Base-by-base conservation (phyloP, 768 basidiomycete genomes). In the Hemileccinum impolitum region DNA sequence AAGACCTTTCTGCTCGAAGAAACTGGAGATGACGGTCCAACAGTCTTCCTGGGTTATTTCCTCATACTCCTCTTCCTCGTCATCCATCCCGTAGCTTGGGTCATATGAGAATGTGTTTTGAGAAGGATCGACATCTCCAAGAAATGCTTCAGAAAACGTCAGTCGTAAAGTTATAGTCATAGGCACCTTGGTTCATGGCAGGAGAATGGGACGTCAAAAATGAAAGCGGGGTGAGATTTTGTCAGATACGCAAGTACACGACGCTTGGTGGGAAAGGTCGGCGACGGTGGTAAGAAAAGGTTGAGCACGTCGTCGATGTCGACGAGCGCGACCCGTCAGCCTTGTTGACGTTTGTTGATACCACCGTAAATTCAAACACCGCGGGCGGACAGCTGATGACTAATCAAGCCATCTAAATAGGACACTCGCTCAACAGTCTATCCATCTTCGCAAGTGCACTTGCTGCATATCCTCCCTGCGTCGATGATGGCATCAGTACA, bases 1-100 rank as follows among this genome's bases (percentile, higher is more conserved):
- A 52, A 99, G 86, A 71, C 95, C 95, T 69, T 95, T 96, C 67
- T 93, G 90, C 54, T 92, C 87, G 68, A 99, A 98, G 75, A 95
- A 99, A 61, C 90, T 85, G 54, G 90, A 87, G 60, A 98, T 97
- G 64, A 99, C 87, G 35, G 87, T 84, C 92, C 92, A 95, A 67
- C 92, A 93, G 62, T 93, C 91, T 67, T 94, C 91, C 61, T 92
- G 91, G 0, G 90, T 90, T 67, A 93, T 87, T 62, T 89, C 85
- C 61, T 86, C 86, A 52, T 79, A 79, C n/a, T 76, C 75, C 28
- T 77, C 70, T 45, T 75, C 72, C 36, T 70, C 70, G 37, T 84
- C 81, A 18, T 84, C 81, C 65, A 73, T 72, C 30, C 70, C 79
- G 58, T 77, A 79, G 46, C 71, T 76, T 13, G 79, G 70, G 49